phyloP scores from a whole-genome alignment of 192 early-diverging fungal genomes.

The Dispira parvispora region DNA sequence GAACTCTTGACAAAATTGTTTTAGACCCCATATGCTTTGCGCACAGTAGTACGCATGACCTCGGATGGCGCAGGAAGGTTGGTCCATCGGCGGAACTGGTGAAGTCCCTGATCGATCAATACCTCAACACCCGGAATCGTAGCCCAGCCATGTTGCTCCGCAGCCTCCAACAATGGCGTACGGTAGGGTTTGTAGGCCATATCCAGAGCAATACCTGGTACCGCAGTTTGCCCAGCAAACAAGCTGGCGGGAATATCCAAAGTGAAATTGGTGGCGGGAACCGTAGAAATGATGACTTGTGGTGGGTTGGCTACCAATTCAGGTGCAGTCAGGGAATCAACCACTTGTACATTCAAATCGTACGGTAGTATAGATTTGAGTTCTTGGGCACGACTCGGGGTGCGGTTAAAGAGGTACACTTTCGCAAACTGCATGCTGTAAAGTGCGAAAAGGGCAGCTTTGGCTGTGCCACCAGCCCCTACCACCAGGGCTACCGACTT shows the following conservation, averaged over 20 bases:
- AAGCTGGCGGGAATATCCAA: constrained; percentile 33
- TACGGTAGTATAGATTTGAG: constrained; percentile 34
- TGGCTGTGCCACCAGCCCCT: constrained; percentile 86
- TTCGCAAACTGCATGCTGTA: constrained; percentile 43
- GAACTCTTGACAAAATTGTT: no score
- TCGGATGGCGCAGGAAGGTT: constrained; percentile 35
- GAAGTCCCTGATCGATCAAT: constrained; percentile 79
- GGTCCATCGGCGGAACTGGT: constrained; percentile 84
- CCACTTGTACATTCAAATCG: no score
- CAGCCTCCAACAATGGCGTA: constrained; percentile 63
- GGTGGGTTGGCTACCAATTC: no score
- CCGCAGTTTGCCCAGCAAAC: constrained; percentile 16
- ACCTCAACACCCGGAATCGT: constrained; percentile 75
- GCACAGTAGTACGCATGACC: constrained; percentile 32
- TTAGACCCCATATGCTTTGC: constrained; percentile 21
- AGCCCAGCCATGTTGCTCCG: constrained; percentile 33
- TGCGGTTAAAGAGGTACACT: constrained; percentile 81
- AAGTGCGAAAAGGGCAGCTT: constrained; percentile 81
- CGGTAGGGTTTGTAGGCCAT: constrained; percentile 85
- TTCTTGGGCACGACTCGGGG: constrained; percentile 44
- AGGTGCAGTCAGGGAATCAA: no score
- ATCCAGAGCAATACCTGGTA: constrained; percentile 64
- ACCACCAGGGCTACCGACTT: constrained; percentile 50
- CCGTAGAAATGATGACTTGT: constrained; percentile 54
- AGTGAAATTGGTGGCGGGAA: constrained; percentile 57